Base-by-base conservation (phyloP, 2,329 filamentous ascomycete genomes). In the Rhinocladiella mackenziei region DNA sequence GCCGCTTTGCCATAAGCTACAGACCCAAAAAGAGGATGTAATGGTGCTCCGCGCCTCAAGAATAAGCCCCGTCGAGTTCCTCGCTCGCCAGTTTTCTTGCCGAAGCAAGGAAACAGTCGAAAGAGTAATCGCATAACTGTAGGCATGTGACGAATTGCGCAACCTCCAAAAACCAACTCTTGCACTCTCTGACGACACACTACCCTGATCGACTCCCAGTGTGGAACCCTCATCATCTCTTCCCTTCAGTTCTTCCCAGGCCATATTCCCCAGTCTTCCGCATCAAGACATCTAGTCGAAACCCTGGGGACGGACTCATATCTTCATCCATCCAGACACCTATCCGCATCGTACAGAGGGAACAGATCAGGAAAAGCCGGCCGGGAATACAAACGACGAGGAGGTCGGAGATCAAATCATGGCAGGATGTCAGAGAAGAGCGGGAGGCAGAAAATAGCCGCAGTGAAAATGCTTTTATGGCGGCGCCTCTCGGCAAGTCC, bases 41-140 rank as follows among this genome's bases (percentile, higher is more conserved):
- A 60, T 50, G 46, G 73, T 73, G 77, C 85, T 84, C 85, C 88
- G 95, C 89, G 89, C 85, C 78, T 89, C 91, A 85, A 96, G 88
- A 96, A 95, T 97, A 89, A 96, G 91, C 91, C 91, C 91, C 91
- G 94, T 97, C 89, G 89, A 95, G 91, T 97, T 94, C 95, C 86
- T 76, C 70, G 66, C 64, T 62, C 7, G 28, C 25, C 18, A 20
- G 17, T 22, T 22, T 22, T 13, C 2, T 13, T 19, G 17, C 32
- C 32, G 32, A 35, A 50, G 42, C 49, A 49, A 60, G 58, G 58
- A 56, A 48, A 50, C 33, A 49, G 54, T 51, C 14, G 58, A 64
- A 71, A 64, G 72, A 60, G 86, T 87, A 95, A 96, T 95, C 91
- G 89, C 91, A 96, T 97, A 82, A 84, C 91, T 96, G 81, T 94